These are phyloP conservation scores for Gossypium longicalyx DNA, from an alignment of 345 rosid species.

Conservation along the genomic window DNA sequence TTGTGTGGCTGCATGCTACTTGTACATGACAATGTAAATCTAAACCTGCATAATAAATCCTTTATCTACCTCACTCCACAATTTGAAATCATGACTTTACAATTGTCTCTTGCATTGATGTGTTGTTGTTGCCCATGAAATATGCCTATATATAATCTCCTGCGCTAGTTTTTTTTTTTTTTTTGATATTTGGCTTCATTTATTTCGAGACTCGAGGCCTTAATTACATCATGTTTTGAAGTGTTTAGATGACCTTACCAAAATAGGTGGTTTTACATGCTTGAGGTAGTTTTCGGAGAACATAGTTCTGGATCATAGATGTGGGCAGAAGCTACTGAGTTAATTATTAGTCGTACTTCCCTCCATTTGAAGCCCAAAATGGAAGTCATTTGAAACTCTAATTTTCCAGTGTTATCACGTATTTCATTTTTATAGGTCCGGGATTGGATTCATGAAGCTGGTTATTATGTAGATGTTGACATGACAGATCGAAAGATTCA, in stretches of 20 bases:
- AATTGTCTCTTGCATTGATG: neutral
- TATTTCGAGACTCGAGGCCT: neutral
- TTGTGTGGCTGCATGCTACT: neutral
- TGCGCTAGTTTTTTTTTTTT: neutral
- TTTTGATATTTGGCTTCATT: neutral
- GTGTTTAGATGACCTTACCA: neutral
- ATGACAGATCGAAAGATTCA: slow-evolving; percentile 75
- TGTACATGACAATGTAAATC: neutral
- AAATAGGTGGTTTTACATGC: neutral
- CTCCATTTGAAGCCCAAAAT: neutral
- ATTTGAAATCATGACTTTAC: neutral
- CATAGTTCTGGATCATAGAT: neutral
- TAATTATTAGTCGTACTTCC: neutral
- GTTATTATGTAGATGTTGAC: slow-evolving; percentile 77
- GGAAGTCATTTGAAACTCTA: neutral
- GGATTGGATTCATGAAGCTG: slow-evolving; percentile 59
- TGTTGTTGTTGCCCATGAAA: neutral
- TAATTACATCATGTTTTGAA: neutral
- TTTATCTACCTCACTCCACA: neutral
- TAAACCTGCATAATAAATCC: neutral
- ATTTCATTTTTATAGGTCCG: slow-evolving; percentile 43
- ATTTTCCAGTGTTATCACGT: neutral
- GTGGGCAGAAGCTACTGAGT: neutral
- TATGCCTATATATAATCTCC: neutral
- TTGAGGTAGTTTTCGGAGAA: neutral